These are phyloP conservation scores for Xylaria arbuscula DNA, from an alignment of 2,329 filamentous ascomycete species.

Conservation along the genomic window DNA sequence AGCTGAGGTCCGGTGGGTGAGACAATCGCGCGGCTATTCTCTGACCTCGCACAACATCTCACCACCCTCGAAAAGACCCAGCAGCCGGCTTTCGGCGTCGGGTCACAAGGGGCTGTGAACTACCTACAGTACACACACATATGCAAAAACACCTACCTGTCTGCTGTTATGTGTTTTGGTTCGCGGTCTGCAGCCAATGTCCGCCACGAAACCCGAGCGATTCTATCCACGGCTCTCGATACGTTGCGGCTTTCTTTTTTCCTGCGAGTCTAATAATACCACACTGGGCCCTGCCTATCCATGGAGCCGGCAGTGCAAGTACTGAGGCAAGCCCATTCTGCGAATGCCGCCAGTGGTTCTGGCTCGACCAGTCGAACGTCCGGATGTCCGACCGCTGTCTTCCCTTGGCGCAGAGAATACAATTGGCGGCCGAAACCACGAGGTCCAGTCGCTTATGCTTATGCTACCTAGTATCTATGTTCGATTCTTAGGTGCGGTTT, in stretches of 20 bases:
- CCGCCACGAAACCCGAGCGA: slow-evolving; percentile 7
- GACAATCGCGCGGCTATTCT: slow-evolving; percentile 34
- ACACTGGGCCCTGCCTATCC: not conserved
- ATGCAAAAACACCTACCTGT: not conserved
- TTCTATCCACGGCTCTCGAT: not conserved
- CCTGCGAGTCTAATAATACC: slow-evolving; percentile 10
- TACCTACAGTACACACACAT: not conserved
- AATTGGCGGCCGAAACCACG: slow-evolving; percentile 12
- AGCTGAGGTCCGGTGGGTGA: slow-evolving; percentile 32
- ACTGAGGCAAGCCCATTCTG: slow-evolving; percentile 17
- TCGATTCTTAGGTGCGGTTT: not conserved
- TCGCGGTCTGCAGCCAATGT: not conserved
- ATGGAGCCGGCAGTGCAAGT: slow-evolving; percentile 24
- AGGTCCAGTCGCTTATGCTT: slow-evolving; percentile 10
- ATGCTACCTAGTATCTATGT: no score
- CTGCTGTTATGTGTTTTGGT: no score
- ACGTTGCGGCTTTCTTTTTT: not conserved
- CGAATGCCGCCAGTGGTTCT: not conserved
- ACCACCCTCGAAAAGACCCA: not conserved
- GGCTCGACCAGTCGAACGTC: slow-evolving; percentile 6
- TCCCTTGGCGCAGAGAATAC: slow-evolving; percentile 21
- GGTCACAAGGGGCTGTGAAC: slow-evolving; percentile 3
- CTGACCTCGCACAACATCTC: slow-evolving; percentile 25
- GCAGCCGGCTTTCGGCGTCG: not conserved
- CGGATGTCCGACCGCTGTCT: slow-evolving; percentile 30